A percentile compares a stretch with the other conserved stretches of the same genome.
Evolutionary conservation across 106 monocot species (phyloP).

Genomic region (Vanilla planifolia): DNA sequence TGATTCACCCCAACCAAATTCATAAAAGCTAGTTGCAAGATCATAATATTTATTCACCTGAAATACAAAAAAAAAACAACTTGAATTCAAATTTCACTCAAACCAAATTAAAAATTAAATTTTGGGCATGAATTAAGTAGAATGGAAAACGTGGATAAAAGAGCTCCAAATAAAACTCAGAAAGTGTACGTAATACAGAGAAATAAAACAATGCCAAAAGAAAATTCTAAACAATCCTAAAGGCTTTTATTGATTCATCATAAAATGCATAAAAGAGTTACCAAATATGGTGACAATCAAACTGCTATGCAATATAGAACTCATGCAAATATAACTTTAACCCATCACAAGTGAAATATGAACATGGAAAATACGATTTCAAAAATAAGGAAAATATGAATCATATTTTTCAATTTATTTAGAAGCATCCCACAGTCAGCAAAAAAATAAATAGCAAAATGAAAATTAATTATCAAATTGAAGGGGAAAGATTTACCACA

Average conservation of each 20-base stretch:
- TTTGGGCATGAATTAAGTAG: not conserved
- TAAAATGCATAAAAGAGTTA: not conserved
- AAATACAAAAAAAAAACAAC: conserved; percentile 1
- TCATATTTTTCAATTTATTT: too few relatives aligned
- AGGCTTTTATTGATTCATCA: not conserved
- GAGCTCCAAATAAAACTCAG: not conserved
- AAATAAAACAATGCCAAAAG: not conserved
- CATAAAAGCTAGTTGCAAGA: conserved; percentile 73
- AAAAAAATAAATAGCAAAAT: too few relatives aligned
- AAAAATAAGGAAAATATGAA: not conserved
- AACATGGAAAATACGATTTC: too few relatives aligned
- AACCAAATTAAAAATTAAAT: not conserved
- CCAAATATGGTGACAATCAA: not conserved
- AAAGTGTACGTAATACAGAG: not conserved
- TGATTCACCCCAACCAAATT: conserved; percentile 81
- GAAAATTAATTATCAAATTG: too few relatives aligned
- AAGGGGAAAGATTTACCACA: too few relatives aligned
- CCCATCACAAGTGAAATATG: too few relatives aligned
- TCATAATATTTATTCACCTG: conserved; percentile 87
- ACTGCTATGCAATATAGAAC: not conserved
- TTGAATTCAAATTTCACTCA: not conserved
- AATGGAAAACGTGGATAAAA: not conserved
- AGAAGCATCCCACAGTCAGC: not conserved
- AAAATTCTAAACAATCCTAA: not conserved
- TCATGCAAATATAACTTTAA: not conserved